Base-by-base conservation (phyloP, 169 alveolate species). In the Babesia divergens region DNA sequence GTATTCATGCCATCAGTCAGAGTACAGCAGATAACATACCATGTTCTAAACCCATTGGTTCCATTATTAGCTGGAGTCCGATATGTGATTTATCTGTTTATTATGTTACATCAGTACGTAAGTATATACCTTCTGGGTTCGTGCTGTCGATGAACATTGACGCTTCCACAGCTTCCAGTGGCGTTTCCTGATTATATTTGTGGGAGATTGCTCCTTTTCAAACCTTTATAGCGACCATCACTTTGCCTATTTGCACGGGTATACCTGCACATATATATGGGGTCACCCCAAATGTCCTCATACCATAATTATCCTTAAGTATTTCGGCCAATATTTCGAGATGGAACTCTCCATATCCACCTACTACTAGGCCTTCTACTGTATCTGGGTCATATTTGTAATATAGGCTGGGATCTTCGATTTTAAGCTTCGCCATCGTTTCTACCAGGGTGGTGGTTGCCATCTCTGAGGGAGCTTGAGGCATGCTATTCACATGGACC, bases 281-380 rank as follows among this genome's bases (percentile, higher is more conserved):
- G 18, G 0, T 9, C 2, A 8, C 43, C 1, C 1, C 0, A 2
- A 28, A n/a, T n/a, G n/a, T n/a, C 6, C 7, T 7, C 46, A 0
- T 53, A 66, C 77, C 77, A 35, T 69, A 69, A n/a, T 56, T 52
- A 24, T 56, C 70, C 58, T 47, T 53, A 5, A 69, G 62, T 40
- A 53, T n/a, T 56, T 69, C 82, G 1, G 70, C 68, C 14, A 69
- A 24, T 38, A 69, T 54, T 29, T 69, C 82, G 14, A 69, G 40
- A n/a, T 69, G 82, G 54, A 69, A 69, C 28, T 69, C 82, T 9
- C 82, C 82, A 26, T 32, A 56, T 7, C 72, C 82, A 14, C 82
- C 82, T 9, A 69, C 70, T 28, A 56, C 46, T 6, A 69, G 51
- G 13, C 64, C 38, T 7, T 69, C 82, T 7, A 44, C 32, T 26